Percentiles rank a stretch among this genome's conserved stretches.
These are phyloP conservation scores for Artemisia annua DNA, from an alignment of 129 eudicot genomes.

Conservation along the genomic window DNA sequence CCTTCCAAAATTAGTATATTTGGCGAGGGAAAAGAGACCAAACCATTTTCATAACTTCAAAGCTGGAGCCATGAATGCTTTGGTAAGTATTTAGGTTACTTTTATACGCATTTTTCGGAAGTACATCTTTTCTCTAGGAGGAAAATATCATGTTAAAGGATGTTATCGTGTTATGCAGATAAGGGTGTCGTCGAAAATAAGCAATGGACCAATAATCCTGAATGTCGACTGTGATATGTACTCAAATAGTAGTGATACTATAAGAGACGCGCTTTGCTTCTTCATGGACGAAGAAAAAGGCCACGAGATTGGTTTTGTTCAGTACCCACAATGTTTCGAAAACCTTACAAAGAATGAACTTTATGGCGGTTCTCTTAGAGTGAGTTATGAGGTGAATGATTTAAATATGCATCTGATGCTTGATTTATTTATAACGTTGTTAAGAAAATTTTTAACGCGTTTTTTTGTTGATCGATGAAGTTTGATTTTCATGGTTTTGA, in stretches of 20 bases:
- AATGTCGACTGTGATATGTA: slow-evolving; percentile 97
- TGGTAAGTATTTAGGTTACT: slow-evolving; percentile 41
- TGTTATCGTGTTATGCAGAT: slow-evolving; percentile 41
- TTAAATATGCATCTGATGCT: slow-evolving; percentile 2
- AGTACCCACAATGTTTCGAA: slow-evolving; percentile 67
- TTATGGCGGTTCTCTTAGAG: slow-evolving; percentile 49
- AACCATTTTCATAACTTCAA: no score
- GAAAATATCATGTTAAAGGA: no score
- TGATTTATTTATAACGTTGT: neutral
- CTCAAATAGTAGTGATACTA: slow-evolving; percentile 59
- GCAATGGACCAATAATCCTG: slow-evolving; percentile 76
- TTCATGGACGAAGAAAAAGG: slow-evolving; percentile 83
- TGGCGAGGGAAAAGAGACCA: no score
- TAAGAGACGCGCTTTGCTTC: slow-evolving; percentile 87
- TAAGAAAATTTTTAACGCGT: neutral
- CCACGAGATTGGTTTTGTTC: slow-evolving; percentile 78
- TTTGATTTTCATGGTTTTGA: slow-evolving; percentile 77
- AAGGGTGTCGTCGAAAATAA: slow-evolving; percentile 80
- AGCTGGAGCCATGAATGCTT: no score
- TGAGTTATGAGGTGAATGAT: slow-evolving; percentile 42
- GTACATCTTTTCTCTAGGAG: no score
- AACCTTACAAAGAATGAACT: slow-evolving; percentile 73
- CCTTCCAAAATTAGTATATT: no score
- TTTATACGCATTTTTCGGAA: no score
- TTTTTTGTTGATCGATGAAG: slow-evolving; percentile 33